Evolutionary conservation across 2,329 filamentous ascomycete genomes (phyloP).

Genomic region (Trichoderma sp.): DNA sequence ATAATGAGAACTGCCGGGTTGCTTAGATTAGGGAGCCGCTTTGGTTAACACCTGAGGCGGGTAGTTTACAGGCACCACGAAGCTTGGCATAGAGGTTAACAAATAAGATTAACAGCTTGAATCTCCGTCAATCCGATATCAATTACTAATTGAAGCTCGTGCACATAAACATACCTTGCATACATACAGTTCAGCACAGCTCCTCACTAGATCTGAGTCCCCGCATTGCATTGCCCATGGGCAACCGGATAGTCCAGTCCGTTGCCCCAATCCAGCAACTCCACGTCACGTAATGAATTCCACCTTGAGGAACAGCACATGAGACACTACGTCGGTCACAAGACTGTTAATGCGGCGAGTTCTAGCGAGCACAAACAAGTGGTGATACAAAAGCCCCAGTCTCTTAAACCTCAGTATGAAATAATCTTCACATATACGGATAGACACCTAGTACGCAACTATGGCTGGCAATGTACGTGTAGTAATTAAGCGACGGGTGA

Average conservation of each 20-base stretch:
- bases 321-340: neutral
- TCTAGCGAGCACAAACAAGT: neutral
- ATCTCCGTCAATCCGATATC: neutral
- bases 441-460: too few relatives aligned
- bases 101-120: neutral
- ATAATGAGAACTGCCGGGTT: neutral
- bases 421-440: neutral
- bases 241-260: neutral
- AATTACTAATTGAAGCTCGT: neutral
- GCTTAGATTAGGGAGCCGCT: neutral
- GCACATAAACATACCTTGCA: too few relatives aligned
- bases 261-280: conserved; percentile 5
- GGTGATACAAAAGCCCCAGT: neutral
- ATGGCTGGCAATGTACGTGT: neutral
- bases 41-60: neutral
- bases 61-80: neutral
- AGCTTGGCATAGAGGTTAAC: neutral
- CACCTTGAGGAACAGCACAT: neutral
- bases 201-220: neutral
- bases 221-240: neutral
- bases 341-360: neutral
- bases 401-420: neutral
- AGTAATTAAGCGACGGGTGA: neutral
- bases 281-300: conserved; percentile 3
- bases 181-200: neutral